Evolutionary conservation across 1,284 basidiomycete species (phyloP), one percentile per base, ranked within the genome.

Genomic region (Pholiota adiposa): DNA sequence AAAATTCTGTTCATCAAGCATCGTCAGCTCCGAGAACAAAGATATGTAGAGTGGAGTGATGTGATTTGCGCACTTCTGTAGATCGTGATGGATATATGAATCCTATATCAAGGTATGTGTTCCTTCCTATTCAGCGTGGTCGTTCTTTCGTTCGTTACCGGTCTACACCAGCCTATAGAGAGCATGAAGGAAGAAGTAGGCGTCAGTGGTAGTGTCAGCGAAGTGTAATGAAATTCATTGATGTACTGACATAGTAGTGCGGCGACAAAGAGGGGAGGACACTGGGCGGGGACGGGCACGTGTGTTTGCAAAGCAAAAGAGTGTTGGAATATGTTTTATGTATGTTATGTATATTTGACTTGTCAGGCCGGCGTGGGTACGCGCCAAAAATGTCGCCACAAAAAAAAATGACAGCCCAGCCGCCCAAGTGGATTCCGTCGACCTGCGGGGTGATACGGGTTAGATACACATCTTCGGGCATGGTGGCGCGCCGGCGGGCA

Each of bases 1-100:
- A n/a, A n/a, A 11, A 11, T 3, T 21, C 40, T 43, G 19, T 18
- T 19, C n/a, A 21, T 18, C 40, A 5, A 1, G 21, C 4, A 31
- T 11, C 29, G 40, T 43, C 40, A 43, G 40, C n/a, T 5, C 19
- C n/a, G 4, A 19, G 9, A 43, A 9, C n/a, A 43, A 21, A 43
- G 40, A 43, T 43, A 18, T 18, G 40, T 31, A n/a, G n/a, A n/a
- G n/a, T n/a, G n/a, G n/a, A n/a, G 19, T 43, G 40, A 46, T 27
- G 25, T 46, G 44, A 46, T 46, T 25, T 29, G 44, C 44, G 44
- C 16, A 46, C 44, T 46, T 46, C 44, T 46, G 44, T 16, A 46
- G 44, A 46, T 46, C 44, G 44, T 46, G 44, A 46, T 46, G 44
- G 21, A n/a, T n/a, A n/a, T n/a, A n/a, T n/a, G n/a, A n/a, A n/a